phyloP scores from a whole-genome alignment of 352 stramenopile genomes.

The Thraustochytrium sp. region DNA sequence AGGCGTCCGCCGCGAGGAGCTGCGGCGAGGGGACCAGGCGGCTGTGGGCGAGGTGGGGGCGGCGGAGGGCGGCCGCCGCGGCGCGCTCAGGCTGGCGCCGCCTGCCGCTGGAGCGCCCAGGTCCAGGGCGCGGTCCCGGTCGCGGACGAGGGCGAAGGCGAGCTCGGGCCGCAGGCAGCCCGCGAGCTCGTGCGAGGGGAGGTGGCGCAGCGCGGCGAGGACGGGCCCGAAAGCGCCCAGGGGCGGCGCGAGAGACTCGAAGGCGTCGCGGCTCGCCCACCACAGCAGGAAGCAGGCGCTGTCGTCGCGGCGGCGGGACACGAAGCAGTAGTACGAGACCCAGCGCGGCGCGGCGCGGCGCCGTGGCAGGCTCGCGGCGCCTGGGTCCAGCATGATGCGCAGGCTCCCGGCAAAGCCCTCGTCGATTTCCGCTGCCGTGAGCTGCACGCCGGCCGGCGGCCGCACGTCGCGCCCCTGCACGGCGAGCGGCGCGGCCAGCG shows the following conservation, averaged over 20 bases:
- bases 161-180: neutral
- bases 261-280: neutral
- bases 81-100: no score
- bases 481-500: neutral
- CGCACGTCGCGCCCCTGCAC: neutral
- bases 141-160: neutral
- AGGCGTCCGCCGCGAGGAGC: neutral
- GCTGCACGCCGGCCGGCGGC: neutral
- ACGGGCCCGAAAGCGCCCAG: neutral
- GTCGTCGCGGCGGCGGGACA: neutral
- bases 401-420: constrained; percentile 17
- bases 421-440: neutral
- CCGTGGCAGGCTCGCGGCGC: neutral
- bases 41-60: neutral
- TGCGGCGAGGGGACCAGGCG: neutral
- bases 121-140: no score
- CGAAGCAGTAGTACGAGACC: neutral
- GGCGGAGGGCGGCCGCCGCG: neutral
- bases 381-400: neutral
- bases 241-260: neutral
- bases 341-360: neutral
- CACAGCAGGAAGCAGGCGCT: neutral
- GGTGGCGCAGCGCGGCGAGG: neutral
- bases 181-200: neutral
- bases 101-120: no score